Evolutionary conservation across 2,329 filamentous ascomycete species (phyloP).

Genomic region (Xylaria sp.): DNA sequence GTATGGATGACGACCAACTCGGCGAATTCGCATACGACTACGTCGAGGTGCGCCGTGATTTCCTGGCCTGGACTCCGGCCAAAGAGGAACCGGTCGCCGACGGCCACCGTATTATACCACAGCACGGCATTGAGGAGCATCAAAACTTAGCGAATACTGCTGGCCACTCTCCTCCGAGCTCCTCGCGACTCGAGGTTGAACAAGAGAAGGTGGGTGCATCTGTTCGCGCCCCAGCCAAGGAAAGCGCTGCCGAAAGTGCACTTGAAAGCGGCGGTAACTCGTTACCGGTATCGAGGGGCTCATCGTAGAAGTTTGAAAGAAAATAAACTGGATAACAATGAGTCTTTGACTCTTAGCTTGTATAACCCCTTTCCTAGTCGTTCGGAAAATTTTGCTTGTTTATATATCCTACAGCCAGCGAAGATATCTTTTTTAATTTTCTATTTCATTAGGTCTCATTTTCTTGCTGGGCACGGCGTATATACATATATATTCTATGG

Average conservation of each 20-base stretch:
- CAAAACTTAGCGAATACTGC: slow-evolving; percentile 71
- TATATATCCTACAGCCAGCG: slow-evolving; percentile 26
- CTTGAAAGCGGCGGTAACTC: slow-evolving; percentile 26
- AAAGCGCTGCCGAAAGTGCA: slow-evolving; percentile 34
- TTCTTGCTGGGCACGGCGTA: background rate
- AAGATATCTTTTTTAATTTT: slow-evolving; percentile 20
- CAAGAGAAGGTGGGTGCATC: slow-evolving; percentile 48
- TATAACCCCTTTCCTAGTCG: slow-evolving; percentile 17
- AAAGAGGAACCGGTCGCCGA: slow-evolving; percentile 70
- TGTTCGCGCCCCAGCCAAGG: slow-evolving; percentile 43
- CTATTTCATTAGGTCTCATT: background rate
- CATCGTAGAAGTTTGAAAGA: slow-evolving; percentile 7
- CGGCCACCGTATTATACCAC: slow-evolving; percentile 69
- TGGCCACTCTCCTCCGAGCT: slow-evolving; percentile 50
- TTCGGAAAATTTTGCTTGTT: slow-evolving; percentile 14
- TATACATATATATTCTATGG: background rate
- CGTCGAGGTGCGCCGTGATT: slow-evolving; percentile 87
- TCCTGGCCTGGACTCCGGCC: slow-evolving; percentile 86
- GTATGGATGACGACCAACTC: slow-evolving; percentile 91
- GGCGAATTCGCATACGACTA: slow-evolving; percentile 93
- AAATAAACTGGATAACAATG: background rate
- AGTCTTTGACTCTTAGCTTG: slow-evolving; percentile 2
- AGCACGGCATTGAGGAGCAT: slow-evolving; percentile 79
- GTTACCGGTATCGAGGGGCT: slow-evolving; percentile 28
- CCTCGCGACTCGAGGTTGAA: slow-evolving; percentile 51